Evolutionary conservation across 1,284 basidiomycete genomes (phyloP).

Genomic region (Pascua guehoae): DNA sequence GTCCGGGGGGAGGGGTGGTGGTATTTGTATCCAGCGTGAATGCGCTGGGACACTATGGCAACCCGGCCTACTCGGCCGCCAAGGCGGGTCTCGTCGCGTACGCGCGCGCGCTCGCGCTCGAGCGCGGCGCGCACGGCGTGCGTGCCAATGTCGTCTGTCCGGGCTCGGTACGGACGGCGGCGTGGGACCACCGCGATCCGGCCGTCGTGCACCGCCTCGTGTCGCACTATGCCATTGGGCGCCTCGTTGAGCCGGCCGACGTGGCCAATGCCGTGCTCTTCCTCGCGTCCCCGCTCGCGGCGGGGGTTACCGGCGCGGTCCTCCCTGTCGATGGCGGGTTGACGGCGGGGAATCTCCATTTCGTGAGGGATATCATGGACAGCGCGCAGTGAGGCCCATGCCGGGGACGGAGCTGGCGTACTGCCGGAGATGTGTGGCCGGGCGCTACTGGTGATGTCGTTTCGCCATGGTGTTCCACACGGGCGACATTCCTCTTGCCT

Average conservation of each 20-base stretch:
- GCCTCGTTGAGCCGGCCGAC: background rate
- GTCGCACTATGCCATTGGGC: background rate
- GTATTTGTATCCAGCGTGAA: background rate
- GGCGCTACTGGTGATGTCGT: too few relatives aligned
- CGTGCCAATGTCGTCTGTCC: background rate
- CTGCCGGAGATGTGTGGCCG: too few relatives aligned
- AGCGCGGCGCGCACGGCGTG: background rate
- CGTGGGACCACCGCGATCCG: slow-evolving; percentile 1
- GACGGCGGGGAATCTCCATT: slow-evolving; percentile 1
- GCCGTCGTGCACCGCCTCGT: background rate
- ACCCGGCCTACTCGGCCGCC: slow-evolving; percentile 1
- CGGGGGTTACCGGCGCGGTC: slow-evolving; percentile 1
- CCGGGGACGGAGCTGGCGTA: too few relatives aligned
- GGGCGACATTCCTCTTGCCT: too few relatives aligned
- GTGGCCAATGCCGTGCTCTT: background rate
- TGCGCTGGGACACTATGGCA: slow-evolving; percentile 2
- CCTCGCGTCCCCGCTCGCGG: background rate
- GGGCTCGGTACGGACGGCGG: background rate
- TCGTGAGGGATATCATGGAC: slow-evolving; percentile 1
- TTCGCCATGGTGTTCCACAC: too few relatives aligned
- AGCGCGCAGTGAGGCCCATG: background rate
- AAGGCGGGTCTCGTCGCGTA: slow-evolving; percentile 1
- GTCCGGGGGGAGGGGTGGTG: background rate
- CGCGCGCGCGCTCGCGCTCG: background rate
- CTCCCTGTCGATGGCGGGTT: background rate